These are phyloP conservation scores for Huntiella moniliformis DNA, from an alignment of 2,329 filamentous ascomycete genomes.

Conservation along the genomic window DNA sequence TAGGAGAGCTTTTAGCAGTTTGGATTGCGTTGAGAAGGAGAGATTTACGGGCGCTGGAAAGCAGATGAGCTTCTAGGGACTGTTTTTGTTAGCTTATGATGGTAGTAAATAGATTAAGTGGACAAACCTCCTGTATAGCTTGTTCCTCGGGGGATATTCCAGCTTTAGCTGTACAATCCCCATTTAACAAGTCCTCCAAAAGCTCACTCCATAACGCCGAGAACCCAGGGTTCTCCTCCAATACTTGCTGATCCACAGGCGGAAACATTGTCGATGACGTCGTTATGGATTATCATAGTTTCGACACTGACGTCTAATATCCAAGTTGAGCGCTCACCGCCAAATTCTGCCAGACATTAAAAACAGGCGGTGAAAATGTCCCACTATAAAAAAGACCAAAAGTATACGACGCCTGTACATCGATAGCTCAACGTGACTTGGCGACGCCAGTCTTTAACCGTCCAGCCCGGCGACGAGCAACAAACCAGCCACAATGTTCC, in stretches of 20 bases:
- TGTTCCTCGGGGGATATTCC: conserved; percentile 30
- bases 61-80: conserved; percentile 28
- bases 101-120: not conserved
- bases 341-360: not conserved
- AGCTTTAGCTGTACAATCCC: conserved; percentile 38
- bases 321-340: not conserved
- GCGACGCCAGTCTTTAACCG: no score
- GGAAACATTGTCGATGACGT: conserved; percentile 30
- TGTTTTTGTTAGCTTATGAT: not conserved
- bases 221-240: conserved; percentile 40
- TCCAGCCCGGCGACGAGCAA: not conserved
- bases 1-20: conserved; percentile 20
- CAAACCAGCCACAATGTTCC: not conserved
- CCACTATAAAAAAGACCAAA: not conserved
- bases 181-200: conserved; percentile 27
- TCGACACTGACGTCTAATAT: not conserved
- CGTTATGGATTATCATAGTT: not conserved
- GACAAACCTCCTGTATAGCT: conserved; percentile 27
- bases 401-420: not conserved
- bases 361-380: not conserved
- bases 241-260: conserved; percentile 33
- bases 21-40: conserved; percentile 33
- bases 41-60: conserved; percentile 30
- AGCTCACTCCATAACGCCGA: no score
- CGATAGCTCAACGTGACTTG: not conserved